A percentile compares a stretch with the other conserved stretches of the same genome.
Evolutionary conservation across 805 yeast genomes (phyloP).

Genomic region (Candida germanica): DNA sequence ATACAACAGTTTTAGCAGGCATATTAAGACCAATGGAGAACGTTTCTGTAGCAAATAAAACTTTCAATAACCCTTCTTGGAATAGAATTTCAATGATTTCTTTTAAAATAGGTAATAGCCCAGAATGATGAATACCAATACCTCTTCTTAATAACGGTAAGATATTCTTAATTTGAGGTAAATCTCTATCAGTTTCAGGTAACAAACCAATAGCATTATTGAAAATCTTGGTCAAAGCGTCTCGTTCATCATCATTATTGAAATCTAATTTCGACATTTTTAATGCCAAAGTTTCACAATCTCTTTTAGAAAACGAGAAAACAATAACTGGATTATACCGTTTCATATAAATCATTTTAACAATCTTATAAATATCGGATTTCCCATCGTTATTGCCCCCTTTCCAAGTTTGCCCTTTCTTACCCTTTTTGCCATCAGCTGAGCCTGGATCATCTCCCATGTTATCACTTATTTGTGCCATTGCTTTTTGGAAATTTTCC

Average conservation of each 20-base stretch:
- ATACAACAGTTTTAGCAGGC: constrained; percentile 99
- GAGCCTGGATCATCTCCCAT: constrained; percentile 81
- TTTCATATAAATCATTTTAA: constrained; percentile 96
- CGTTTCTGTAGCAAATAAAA: constrained; percentile 95
- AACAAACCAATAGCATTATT: constrained; percentile 83
- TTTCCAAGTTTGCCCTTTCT: constrained; percentile 77
- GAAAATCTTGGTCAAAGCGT: constrained; percentile 84
- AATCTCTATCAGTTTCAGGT: constrained; percentile 85
- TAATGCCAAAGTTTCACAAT: constrained; percentile 90
- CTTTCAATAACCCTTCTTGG: constrained; percentile 95
- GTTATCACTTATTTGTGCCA: constrained; percentile 84
- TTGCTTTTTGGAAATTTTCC: constrained; percentile 97
- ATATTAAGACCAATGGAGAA: constrained; percentile 96
- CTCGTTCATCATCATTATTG: constrained; percentile 91
- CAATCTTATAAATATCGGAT: constrained; percentile 92
- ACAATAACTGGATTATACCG: constrained; percentile 97
- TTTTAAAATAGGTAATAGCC: constrained; percentile 86
- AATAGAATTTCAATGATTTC: constrained; percentile 94
- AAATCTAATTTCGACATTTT: constrained; percentile 95
- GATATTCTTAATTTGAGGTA: constrained; percentile 92
- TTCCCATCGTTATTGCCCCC: constrained; percentile 77
- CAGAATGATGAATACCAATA: constrained; percentile 98
- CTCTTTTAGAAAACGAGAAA: constrained; percentile 95
- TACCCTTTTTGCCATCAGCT: constrained; percentile 56
- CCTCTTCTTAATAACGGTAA: constrained; percentile 89